Base-by-base conservation (phyloP, 2,329 filamentous ascomycete species). In the Trichoderma sp. region DNA sequence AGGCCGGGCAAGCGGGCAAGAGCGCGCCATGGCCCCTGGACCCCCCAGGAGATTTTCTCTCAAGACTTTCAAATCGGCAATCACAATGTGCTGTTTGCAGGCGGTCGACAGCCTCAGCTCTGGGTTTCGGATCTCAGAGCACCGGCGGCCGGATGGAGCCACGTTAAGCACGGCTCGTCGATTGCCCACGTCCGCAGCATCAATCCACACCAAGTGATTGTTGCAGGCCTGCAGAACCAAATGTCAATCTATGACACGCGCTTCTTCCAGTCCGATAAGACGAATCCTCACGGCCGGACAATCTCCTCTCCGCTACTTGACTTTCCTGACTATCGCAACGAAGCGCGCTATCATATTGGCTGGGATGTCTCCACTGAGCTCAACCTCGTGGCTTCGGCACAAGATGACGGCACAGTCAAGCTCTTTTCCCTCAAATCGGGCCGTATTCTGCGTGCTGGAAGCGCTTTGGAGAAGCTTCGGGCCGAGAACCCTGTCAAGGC, bases 191-290 rank as follows among this genome's bases (percentile, higher is more conserved):
- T 89, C 37, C 81, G 81, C 39, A 81, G 83, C 64, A 73, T 88
- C 2, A 82, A 83, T 59, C 76, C 77, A 8, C 77, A 87, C 72
- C 83, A 85, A 55, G 77, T 89, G 24, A 77, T 90, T 2, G 84
- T 84, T 4, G 83, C 86, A 0, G 86, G 87, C 1, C 76, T 87
- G 2, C 73, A 77, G 37, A 81, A 80, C 73, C 79, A 74, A 65
- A 84, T 90, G 79, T 80, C 80, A 1, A 76, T 89, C 5, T 90
- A 88, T 73, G 88, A 90, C 71, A 70, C 86, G 37, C 86, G 88
- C 1, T 87, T 81, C 71, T 63, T 73, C 26, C 67, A 55, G 30
- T 13, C 24, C 6, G 18, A 34, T 32, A 21, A 39, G 18, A 39
- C 13, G 6, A 52, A 37, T 10, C 21, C 59, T 6, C n/a, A 26